phyloP scores from a whole-genome alignment of 129 eudicot species.

The Oenanthe sinensis region DNA sequence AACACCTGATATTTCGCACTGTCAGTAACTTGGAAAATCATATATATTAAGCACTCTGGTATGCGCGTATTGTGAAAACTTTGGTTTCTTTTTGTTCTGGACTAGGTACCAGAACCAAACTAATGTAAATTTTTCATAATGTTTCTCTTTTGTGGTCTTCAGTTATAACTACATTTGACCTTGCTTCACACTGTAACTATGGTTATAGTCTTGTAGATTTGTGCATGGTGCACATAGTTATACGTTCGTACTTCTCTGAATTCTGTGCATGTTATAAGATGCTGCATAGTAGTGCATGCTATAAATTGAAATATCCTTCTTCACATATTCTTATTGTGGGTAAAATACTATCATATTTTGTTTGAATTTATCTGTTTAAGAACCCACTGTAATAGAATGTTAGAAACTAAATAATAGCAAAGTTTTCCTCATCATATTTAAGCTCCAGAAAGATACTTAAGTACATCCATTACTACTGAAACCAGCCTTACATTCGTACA shows the following conservation, averaged over 20 bases:
- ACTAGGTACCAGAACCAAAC: neutral
- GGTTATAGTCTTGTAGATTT: neutral
- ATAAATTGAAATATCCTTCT: too few relatives aligned
- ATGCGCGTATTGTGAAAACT: neutral
- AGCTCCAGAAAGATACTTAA: neutral
- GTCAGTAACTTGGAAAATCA: neutral
- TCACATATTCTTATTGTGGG: too few relatives aligned
- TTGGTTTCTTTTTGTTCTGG: neutral
- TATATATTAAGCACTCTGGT: neutral
- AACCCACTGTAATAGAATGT: too few relatives aligned
- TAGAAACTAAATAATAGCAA: neutral
- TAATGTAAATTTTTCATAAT: neutral
- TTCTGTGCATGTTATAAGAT: neutral
- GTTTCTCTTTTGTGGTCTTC: neutral
- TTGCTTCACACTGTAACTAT: neutral
- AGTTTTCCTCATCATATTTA: neutral
- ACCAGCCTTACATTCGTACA: constrained; percentile 41
- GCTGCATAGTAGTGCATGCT: too few relatives aligned
- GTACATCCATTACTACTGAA: constrained; percentile 33
- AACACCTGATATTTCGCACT: neutral
- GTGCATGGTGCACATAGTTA: neutral
- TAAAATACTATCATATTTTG: too few relatives aligned
- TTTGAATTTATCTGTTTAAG: too few relatives aligned
- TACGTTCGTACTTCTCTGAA: too few relatives aligned
- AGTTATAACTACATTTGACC: neutral